Conservation (phyloP, 169 alveolate species). For the Plasmodium gaboni region DNA sequence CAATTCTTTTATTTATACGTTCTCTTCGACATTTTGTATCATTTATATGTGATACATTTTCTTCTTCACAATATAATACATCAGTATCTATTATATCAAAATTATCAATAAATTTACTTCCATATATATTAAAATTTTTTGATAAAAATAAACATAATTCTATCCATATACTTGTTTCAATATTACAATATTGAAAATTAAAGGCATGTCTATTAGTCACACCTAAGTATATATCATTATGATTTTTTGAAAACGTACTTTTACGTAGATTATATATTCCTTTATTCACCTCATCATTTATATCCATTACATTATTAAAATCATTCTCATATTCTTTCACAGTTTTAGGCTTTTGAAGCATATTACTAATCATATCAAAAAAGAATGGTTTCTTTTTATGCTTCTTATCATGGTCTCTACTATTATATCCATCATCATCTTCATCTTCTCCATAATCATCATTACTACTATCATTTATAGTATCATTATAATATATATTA, state of each 20-base stretch:
- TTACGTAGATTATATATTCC: background rate
- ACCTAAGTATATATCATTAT: constrained; percentile 27
- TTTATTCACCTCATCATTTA: constrained; percentile 70
- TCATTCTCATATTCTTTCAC: constrained; percentile 24
- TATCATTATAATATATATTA: background rate
- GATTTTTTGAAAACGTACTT: background rate
- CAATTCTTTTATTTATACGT: constrained; percentile 54
- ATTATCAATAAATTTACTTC: constrained; percentile 59
- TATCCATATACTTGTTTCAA: constrained; percentile 76
- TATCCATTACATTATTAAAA: constrained; percentile 14
- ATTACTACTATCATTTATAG: background rate
- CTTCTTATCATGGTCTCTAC: constrained; percentile 7
- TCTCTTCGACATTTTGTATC: constrained; percentile 73
- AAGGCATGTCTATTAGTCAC: constrained; percentile 58
- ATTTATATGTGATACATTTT: constrained; percentile 41
- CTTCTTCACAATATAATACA: constrained; percentile 49
- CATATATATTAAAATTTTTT: constrained; percentile 61
- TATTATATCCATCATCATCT: constrained; percentile 10
- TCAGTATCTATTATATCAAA: constrained; percentile 60
- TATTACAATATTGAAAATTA: constrained; percentile 66
- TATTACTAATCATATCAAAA: constrained; percentile 67
- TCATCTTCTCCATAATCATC: background rate
- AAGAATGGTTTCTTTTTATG: constrained; percentile 16
- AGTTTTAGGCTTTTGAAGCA: constrained; percentile 39
- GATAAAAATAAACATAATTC: constrained; percentile 62